These are phyloP conservation scores for Coelastrella sp. DNA, from an alignment of 139 green algal genomes.

Conservation along the genomic window DNA sequence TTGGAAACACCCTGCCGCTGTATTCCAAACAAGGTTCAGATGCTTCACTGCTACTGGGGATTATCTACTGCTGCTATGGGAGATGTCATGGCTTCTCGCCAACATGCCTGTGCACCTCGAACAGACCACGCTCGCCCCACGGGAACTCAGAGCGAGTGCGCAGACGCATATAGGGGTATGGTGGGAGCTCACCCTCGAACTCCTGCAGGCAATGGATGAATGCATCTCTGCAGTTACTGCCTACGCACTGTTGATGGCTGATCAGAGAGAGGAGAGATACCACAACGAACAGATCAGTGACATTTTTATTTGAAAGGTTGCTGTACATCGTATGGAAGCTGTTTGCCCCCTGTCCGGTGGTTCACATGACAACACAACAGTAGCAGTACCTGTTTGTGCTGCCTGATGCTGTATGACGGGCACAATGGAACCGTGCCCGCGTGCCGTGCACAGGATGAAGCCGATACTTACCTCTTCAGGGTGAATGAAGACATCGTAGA, in stretches of 20 bases:
- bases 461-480: conserved; percentile 18
- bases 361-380: too few species aligned
- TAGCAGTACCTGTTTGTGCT: not conserved
- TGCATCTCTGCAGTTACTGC: not conserved
- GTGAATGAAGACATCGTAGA: conserved; percentile 39
- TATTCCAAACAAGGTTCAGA: not conserved
- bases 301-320: too few species aligned
- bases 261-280: too few species aligned
- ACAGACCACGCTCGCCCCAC: conserved; percentile 17
- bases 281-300: too few species aligned
- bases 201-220: not conserved
- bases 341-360: too few species aligned
- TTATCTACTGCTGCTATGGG: not conserved
- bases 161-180: conserved; percentile 44
- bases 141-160: conserved; percentile 22
- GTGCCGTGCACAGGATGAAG: not conserved
- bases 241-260: too few species aligned
- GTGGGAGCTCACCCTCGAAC: conserved; percentile 42
- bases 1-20: too few species aligned
- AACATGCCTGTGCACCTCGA: conserved; percentile 25
- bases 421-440: too few species aligned
- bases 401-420: not conserved
- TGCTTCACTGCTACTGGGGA: not conserved
- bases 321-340: too few species aligned
- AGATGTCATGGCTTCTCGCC: conserved; percentile 1